Evolutionary conservation across 2,329 filamentous ascomycete genomes (phyloP), one percentile per base, ranked within the genome.

Genomic region (Emmonsia crescens): DNA sequence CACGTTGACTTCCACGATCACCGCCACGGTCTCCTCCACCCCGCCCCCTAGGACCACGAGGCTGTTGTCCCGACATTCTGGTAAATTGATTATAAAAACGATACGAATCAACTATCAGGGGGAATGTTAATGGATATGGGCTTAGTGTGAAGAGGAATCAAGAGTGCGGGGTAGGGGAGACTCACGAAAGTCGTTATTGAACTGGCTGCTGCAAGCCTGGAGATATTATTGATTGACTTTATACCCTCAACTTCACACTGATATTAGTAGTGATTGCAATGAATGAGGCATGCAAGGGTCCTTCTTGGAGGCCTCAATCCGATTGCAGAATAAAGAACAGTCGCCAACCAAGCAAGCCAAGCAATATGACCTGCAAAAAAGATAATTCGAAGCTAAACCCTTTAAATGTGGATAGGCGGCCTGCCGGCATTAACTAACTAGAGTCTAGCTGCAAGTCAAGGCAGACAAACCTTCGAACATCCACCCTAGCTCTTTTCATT

Each of bases 21-120:
- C 48, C 44, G 8, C 58, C 58, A 31, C 52, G 49, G 19, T 52
- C 49, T 38, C 60, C 60, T 31, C 51, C 33, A 21, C 55, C 46
- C 21, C 61, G 24, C 1, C 42, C 38, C 24, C 60, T 60, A 62
- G 46, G 55, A 54, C 61, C 62, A 46, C 55, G 55, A 44, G 55
- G 24, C 14, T 44, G 38, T n/a, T 46, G 57, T 31, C 29, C 57
- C 8, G 57, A 59, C 57, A 59, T 59, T 5, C 6, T n/a, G 29
- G 14, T 2, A 5, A 16, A 12, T 57, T 24, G 40, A 6, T 14
- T 16, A 21, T 3, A 5, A 14, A n/a, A 29, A 19, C 12, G 55
- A 44, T 29, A 31, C 24, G 8, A 46, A 31, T 24, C 38, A 19
- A 19, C 9, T 42, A 40, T 27, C 9, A 48, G 12, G n/a, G 31